These are phyloP conservation scores for Xylaria sp. DNA, from an alignment of 495 filamentous ascomycete species.

Conservation along the genomic window DNA sequence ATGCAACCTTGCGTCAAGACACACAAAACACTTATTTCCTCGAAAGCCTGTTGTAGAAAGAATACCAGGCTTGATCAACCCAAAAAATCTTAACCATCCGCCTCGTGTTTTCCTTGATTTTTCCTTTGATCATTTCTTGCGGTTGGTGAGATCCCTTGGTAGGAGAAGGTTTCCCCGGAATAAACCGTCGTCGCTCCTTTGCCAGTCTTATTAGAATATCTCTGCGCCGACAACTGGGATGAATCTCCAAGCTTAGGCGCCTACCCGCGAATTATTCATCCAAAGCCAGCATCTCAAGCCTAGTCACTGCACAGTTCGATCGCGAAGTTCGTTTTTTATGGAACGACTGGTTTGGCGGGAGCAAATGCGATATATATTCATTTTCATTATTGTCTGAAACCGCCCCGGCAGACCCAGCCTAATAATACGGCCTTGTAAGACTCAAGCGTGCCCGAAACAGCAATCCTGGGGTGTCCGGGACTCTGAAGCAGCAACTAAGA, in stretches of 20 bases:
- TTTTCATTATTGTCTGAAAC: slow-evolving; percentile 4
- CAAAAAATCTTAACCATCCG: slow-evolving; percentile 13
- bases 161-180: not conserved
- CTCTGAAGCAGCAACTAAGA: slow-evolving; percentile 6
- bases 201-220: not conserved
- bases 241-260: not conserved
- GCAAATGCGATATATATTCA: slow-evolving; percentile 13
- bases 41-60: not conserved
- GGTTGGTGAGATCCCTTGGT: not conserved
- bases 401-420: not conserved
- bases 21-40: not conserved
- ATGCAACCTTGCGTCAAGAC: slow-evolving; percentile 19
- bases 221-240: not conserved
- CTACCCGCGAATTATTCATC: not conserved
- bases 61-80: slow-evolving; percentile 17
- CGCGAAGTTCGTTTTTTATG: not conserved
- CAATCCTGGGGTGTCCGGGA: slow-evolving; percentile 7
- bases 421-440: not conserved
- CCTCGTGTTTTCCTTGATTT: slow-evolving; percentile 15
- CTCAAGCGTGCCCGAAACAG: slow-evolving; percentile 14
- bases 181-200: slow-evolving; percentile 1
- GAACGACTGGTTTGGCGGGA: not conserved
- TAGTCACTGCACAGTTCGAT: not conserved
- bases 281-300: not conserved
- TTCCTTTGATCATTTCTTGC: too few species aligned